phyloP scores from a whole-genome alignment of 352 stramenopile species.

The Phytopythium kandeliae region DNA sequence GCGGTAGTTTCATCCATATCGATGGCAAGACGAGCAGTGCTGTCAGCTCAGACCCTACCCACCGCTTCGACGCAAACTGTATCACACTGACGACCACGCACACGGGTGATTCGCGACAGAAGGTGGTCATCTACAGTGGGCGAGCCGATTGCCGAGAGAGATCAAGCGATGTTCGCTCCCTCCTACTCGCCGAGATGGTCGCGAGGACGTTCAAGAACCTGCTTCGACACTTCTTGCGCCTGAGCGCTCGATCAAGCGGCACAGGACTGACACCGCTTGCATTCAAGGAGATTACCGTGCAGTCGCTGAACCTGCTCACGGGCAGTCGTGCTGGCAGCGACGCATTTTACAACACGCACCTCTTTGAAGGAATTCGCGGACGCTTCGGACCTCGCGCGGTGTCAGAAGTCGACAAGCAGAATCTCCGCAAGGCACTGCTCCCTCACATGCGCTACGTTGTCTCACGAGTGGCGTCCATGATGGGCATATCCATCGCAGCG shows the following conservation, averaged over 20 bases:
- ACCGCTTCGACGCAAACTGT: slow-evolving; percentile 49
- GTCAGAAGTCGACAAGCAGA: slow-evolving; percentile 74
- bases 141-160: slow-evolving; percentile 52
- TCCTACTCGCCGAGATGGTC: slow-evolving; percentile 85
- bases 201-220: slow-evolving; percentile 86
- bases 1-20: slow-evolving; percentile 56
- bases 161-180: slow-evolving; percentile 40
- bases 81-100: slow-evolving; percentile 59
- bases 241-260: slow-evolving; percentile 17
- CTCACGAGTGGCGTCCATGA: slow-evolving; percentile 37
- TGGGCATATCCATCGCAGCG: slow-evolving; percentile 40
- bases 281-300: slow-evolving; percentile 41
- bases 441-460: slow-evolving; percentile 50
- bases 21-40: slow-evolving; percentile 41
- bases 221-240: slow-evolving; percentile 67
- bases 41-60: slow-evolving; percentile 34
- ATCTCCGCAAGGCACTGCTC: slow-evolving; percentile 53
- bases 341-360: slow-evolving; percentile 58
- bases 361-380: slow-evolving; percentile 69
- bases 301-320: slow-evolving; percentile 65
- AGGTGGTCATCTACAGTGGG: slow-evolving; percentile 63
- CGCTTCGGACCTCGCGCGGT: slow-evolving; percentile 66
- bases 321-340: slow-evolving; percentile 54
- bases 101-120: slow-evolving; percentile 64
- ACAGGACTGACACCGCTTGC: slow-evolving; percentile 38